A percentile compares a stretch with the other conserved stretches of the same genome.
These are phyloP conservation scores for Sinapis alba DNA, from an alignment of 441 rosid species.

Conservation along the genomic window DNA sequence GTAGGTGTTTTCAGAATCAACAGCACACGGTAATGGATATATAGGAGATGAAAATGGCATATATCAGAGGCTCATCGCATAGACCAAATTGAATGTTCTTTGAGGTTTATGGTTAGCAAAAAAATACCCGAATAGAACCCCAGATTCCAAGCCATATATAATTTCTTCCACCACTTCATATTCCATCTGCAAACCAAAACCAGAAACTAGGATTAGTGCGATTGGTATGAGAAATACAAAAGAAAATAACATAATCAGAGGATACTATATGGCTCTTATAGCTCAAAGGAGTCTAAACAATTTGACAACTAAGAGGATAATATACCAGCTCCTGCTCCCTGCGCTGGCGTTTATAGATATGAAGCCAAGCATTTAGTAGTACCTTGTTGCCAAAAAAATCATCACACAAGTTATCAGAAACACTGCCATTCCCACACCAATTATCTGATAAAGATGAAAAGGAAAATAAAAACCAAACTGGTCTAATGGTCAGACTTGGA, in stretches of 20 bases:
- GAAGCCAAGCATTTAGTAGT: conserved; percentile 92
- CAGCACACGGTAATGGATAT: background rate
- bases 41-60: background rate
- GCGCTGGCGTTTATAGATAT: conserved; percentile 73
- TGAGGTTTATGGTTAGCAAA: conserved; percentile 11
- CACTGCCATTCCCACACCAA: conserved; percentile 7
- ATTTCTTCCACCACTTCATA: conserved; percentile 99
- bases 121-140: conserved; percentile 86
- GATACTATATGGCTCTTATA: background rate
- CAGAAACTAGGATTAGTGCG: conserved; percentile 29
- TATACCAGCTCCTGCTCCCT: conserved; percentile 85
- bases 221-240: conserved; percentile 7
- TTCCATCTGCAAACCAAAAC: conserved; percentile 62
- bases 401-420: conserved; percentile 25
- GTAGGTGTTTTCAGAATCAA: conserved; percentile 10
- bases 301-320: background rate
- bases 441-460: conserved; percentile 11
- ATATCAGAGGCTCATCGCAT: background rate
- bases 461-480: background rate
- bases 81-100: conserved; percentile 6
- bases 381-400: conserved; percentile 46
- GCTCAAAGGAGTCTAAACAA: conserved; percentile 4
- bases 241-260: background rate
- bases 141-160: conserved; percentile 95
- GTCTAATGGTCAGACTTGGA: background rate